Conservation (phyloP, 495 filamentous ascomycete genomes). For the Penicillium soppii region DNA sequence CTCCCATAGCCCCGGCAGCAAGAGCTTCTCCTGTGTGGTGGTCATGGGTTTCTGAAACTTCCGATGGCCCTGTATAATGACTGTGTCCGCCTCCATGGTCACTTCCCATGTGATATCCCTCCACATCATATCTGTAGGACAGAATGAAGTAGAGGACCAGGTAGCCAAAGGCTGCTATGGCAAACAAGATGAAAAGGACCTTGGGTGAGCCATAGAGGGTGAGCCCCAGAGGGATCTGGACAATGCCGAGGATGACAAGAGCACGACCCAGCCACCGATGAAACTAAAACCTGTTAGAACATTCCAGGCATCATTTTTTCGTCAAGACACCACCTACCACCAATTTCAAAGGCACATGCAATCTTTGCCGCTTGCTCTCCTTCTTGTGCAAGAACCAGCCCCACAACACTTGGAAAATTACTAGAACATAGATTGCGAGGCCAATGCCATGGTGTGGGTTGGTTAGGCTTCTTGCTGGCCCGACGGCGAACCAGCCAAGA, state of each 20-base stretch:
- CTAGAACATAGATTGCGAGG: conserved; percentile 79
- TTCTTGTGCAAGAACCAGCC: conserved; percentile 68
- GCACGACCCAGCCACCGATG: conserved; percentile 86
- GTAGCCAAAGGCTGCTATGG: conserved; percentile 67
- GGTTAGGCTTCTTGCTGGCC: conserved; percentile 66
- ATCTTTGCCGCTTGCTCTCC: conserved; percentile 58
- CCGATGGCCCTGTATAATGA: conserved; percentile 46
- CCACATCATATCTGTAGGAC: conserved; percentile 59
- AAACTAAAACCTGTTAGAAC: conserved; percentile 36
- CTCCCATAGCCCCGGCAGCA: conserved; percentile 57
- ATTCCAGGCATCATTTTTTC: not conserved
- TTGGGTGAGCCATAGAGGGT: conserved; percentile 91
- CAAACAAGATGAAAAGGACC: conserved; percentile 78
- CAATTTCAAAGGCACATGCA: conserved; percentile 63
- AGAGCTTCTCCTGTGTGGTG: conserved; percentile 33
- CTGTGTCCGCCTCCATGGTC: conserved; percentile 54
- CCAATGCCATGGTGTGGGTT: conserved; percentile 98
- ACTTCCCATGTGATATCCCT: conserved; percentile 45
- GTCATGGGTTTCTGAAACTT: conserved; percentile 31
- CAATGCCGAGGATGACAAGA: conserved; percentile 74
- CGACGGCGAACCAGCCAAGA: conserved; percentile 31
- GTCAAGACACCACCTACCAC: conserved; percentile 50
- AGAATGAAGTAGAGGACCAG: conserved; percentile 71
- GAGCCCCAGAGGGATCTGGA: conserved; percentile 85
- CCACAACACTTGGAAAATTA: conserved; percentile 76